phyloP scores from a whole-genome alignment of 768 basidiomycete genomes.

The Mycena galericulata region DNA sequence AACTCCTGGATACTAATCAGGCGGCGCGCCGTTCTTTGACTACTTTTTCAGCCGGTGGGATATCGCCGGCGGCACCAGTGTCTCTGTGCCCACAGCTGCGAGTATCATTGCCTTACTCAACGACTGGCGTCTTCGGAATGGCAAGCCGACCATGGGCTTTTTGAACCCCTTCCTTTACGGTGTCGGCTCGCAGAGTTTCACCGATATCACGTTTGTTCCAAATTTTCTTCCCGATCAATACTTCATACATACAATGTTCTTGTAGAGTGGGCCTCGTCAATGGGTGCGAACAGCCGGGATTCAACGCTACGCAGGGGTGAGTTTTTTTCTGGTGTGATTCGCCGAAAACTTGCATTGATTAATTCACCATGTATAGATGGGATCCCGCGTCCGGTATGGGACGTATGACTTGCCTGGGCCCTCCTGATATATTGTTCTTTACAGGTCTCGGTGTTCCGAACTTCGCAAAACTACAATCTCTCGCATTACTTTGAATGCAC shows the following conservation, averaged over 20 bases:
- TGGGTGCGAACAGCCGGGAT: conserved; percentile 46
- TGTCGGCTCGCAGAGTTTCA: conserved; percentile 39
- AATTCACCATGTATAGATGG: conserved; percentile 30
- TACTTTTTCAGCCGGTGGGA: conserved; percentile 42
- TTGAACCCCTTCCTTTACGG: conserved; percentile 55
- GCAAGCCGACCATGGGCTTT: conserved; percentile 51
- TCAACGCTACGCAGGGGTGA: conserved; percentile 26
- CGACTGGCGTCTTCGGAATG: conserved; percentile 50
- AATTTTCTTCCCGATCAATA: conserved; percentile 41
- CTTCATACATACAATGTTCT: not conserved
- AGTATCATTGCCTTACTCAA: conserved; percentile 55
- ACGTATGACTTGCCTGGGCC: not conserved
- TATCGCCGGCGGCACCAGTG: conserved; percentile 52
- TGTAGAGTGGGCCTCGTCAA: conserved; percentile 47
- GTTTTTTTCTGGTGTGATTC: conserved; percentile 2
- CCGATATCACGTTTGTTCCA: conserved; percentile 53
- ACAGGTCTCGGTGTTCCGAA: no score
- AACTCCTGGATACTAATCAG: not conserved
- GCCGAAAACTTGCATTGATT: not conserved
- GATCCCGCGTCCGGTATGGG: conserved; percentile 46
- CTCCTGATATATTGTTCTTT: no score
- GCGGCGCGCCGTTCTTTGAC: conserved; percentile 46
- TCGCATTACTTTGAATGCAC: no score
- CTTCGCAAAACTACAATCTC: no score
- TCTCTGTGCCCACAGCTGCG: conserved; percentile 50